These are phyloP conservation scores for Populus nigra DNA, from an alignment of 345 rosid genomes.

Conservation along the genomic window DNA sequence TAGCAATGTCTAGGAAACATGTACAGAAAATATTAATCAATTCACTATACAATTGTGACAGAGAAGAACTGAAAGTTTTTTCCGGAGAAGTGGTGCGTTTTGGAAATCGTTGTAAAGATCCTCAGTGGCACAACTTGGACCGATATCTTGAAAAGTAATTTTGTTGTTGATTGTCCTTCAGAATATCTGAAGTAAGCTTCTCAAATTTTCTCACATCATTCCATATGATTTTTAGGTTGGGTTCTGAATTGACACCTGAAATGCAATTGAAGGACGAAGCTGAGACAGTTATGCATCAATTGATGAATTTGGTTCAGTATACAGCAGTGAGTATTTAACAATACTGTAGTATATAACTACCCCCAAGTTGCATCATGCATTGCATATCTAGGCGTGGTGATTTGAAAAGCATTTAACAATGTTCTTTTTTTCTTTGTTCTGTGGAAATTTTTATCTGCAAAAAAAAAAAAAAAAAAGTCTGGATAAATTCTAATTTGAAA, in stretches of 20 bases:
- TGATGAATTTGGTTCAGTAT: conserved; percentile 74
- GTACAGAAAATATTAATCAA: conserved; percentile 6
- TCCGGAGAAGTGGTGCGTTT: conserved; percentile 96
- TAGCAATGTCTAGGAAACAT: background rate
- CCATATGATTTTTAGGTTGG: conserved; percentile 56
- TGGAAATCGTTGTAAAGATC: conserved; percentile 98
- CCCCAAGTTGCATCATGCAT: background rate
- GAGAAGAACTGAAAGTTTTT: conserved; percentile 86
- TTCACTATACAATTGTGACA: conserved; percentile 27
- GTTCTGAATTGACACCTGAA: conserved; percentile 67
- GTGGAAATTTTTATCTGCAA: background rate
- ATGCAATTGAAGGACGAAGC: conserved; percentile 81
- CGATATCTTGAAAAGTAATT: conserved; percentile 90
- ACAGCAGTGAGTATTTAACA: conserved; percentile 69
- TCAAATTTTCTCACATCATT: conserved; percentile 23
- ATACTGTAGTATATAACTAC: background rate
- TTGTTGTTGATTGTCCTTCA: conserved; percentile 12
- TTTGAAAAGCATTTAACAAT: background rate
- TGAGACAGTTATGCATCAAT: conserved; percentile 59
- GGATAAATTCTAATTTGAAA: background rate
- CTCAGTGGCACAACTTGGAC: conserved; percentile 94
- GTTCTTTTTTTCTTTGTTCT: background rate
- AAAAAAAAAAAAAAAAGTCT: conserved; percentile 1
- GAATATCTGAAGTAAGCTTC: background rate
- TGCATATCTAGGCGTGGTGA: background rate